Evolutionary conservation across 1,284 basidiomycete genomes (phyloP).

Genomic region (Cryptococcus neoformans): DNA sequence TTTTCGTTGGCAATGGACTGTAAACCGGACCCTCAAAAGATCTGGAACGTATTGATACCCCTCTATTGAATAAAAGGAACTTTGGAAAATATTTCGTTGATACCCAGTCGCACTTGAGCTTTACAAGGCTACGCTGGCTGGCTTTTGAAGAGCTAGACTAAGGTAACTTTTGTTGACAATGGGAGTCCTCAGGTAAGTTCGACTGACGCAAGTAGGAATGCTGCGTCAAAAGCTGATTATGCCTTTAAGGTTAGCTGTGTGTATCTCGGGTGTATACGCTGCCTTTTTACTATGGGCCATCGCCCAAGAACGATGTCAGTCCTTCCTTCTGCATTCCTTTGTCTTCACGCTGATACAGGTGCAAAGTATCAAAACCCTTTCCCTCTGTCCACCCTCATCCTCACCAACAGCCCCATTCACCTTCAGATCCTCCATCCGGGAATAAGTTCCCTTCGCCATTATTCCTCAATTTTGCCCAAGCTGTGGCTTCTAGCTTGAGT

Average conservation of each 20-base stretch:
- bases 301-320: constrained; percentile 81
- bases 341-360: not conserved
- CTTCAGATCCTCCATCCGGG: constrained; percentile 46
- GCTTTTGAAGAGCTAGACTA: too few relatives aligned
- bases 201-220: too few relatives aligned
- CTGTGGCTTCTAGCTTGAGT: constrained; percentile 71
- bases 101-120: too few relatives aligned
- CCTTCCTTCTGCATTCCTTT: not conserved
- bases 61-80: too few relatives aligned
- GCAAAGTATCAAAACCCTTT: constrained; percentile 77
- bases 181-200: too few relatives aligned
- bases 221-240: not conserved
- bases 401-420: constrained; percentile 15
- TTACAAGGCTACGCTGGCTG: too few relatives aligned
- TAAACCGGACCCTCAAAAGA: too few relatives aligned
- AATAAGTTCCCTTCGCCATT: constrained; percentile 84
- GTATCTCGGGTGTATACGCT: constrained; percentile 49
- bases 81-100: too few relatives aligned
- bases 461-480: constrained; percentile 85
- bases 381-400: constrained; percentile 56
- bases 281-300: constrained; percentile 73
- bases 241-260: constrained; percentile 35
- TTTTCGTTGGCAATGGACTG: too few relatives aligned
- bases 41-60: too few relatives aligned
- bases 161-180: too few relatives aligned